Percentiles rank a stretch among this genome's conserved stretches.
These are phyloP conservation scores for Botrytis fabae DNA, from an alignment of 2,329 filamentous ascomycete species.

Conservation along the genomic window DNA sequence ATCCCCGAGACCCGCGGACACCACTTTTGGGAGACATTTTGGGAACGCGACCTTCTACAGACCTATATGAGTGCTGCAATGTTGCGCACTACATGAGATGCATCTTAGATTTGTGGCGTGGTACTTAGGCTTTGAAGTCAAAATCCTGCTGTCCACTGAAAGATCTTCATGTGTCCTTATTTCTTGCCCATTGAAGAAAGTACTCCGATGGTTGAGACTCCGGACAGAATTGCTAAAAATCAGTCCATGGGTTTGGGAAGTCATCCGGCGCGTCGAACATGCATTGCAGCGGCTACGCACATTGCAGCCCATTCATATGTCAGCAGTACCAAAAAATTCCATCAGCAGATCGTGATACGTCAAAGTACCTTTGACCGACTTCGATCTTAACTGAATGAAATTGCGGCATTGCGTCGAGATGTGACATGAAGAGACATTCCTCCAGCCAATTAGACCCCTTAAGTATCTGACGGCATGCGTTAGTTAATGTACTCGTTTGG, in stretches of 20 bases:
- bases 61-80: conserved; percentile 1
- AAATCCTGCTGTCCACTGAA: conserved; percentile 12
- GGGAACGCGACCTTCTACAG: conserved; percentile 6
- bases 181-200: background rate
- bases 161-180: conserved; percentile 3
- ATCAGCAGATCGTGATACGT: background rate
- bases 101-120: conserved; percentile 21
- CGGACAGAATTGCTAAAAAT: background rate
- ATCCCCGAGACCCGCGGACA: conserved; percentile 6
- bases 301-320: conserved; percentile 7
- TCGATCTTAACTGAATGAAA: background rate
- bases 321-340: conserved; percentile 9
- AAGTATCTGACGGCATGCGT: background rate
- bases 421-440: background rate
- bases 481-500: conserved; percentile 6
- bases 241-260: conserved; percentile 20
- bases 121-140: conserved; percentile 21
- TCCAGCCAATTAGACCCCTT: background rate
- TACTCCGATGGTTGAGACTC: background rate
- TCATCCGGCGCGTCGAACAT: conserved; percentile 19
- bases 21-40: conserved; percentile 10
- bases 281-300: conserved; percentile 17
- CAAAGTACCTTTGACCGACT: background rate
- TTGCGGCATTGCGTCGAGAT: background rate
- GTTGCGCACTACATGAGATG: conserved; percentile 2